Evolutionary conservation across 805 yeast species (phyloP).

Genomic region (Allodekkera sacchari): DNA sequence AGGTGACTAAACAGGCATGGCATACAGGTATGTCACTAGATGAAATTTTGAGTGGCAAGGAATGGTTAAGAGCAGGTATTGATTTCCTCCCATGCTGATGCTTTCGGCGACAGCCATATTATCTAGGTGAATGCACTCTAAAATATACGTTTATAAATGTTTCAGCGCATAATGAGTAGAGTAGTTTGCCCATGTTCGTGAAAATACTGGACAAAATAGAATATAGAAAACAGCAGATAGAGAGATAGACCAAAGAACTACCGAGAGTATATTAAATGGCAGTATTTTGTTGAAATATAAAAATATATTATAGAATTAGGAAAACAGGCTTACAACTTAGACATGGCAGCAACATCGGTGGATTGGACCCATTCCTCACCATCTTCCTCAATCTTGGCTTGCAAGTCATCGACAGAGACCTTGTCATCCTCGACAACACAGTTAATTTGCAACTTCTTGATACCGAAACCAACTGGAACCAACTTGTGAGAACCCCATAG

Average conservation of each 20-base stretch:
- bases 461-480: slow-evolving; percentile 98
- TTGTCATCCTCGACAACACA: slow-evolving; percentile 94
- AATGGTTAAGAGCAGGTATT: slow-evolving; percentile 42
- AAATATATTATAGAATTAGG: too few species aligned
- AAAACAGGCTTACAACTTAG: slow-evolving; percentile 64
- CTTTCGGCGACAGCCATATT: too few species aligned
- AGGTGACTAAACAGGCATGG: slow-evolving; percentile 40
- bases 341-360: slow-evolving; percentile 98
- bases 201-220: too few species aligned
- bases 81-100: slow-evolving; percentile 38
- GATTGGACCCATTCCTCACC: slow-evolving; percentile 99
- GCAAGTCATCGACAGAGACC: slow-evolving; percentile 89
- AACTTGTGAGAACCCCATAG: slow-evolving; percentile 97
- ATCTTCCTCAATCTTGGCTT: slow-evolving; percentile 65
- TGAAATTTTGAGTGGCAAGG: slow-evolving; percentile 31
- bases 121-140: too few species aligned
- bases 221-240: too few species aligned
- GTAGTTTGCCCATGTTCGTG: too few species aligned
- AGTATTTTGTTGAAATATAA: too few species aligned
- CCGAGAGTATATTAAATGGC: too few species aligned
- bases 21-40: slow-evolving; percentile 33
- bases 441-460: slow-evolving; percentile 98
- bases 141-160: too few species aligned
- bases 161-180: too few species aligned
- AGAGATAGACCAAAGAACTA: too few species aligned